These are phyloP conservation scores for Pleurotus salmoneostramineus DNA, from an alignment of 768 basidiomycete species.

Conservation along the genomic window DNA sequence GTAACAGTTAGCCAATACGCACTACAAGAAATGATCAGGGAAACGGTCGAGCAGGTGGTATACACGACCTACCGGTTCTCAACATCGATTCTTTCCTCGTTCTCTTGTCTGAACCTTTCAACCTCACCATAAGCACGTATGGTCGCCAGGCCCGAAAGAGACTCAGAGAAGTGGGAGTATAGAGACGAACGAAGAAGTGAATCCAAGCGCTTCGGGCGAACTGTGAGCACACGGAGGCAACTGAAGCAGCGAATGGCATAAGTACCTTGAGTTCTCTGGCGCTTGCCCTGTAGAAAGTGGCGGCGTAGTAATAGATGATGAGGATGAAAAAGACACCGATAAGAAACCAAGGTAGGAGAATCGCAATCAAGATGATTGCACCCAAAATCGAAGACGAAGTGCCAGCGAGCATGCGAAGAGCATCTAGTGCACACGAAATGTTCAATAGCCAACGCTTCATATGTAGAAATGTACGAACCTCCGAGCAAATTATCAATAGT, in stretches of 20 bases:
- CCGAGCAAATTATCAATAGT: slow-evolving; percentile 75
- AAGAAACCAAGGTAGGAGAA: slow-evolving; percentile 82
- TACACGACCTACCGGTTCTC: slow-evolving; percentile 63
- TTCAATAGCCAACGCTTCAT: background rate
- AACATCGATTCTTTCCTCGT: slow-evolving; percentile 69
- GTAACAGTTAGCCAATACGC: slow-evolving; percentile 86
- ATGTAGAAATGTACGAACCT: slow-evolving; percentile 26
- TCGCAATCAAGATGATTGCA: slow-evolving; percentile 73
- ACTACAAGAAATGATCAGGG: slow-evolving; percentile 22
- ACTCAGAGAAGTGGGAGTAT: slow-evolving; percentile 93
- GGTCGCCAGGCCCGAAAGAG: slow-evolving; percentile 79
- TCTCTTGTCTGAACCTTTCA: slow-evolving; percentile 72
- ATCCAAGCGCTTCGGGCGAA: slow-evolving; percentile 53
- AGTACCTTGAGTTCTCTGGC: slow-evolving; percentile 81
- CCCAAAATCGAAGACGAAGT: slow-evolving; percentile 68
- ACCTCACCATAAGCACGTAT: slow-evolving; percentile 86
- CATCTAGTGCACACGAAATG: slow-evolving; percentile 33
- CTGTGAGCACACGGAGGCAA: background rate
- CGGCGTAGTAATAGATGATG: slow-evolving; percentile 63
- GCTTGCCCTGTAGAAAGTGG: slow-evolving; percentile 62
- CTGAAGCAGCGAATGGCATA: background rate
- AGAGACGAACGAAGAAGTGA: slow-evolving; percentile 82
- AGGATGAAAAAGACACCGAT: slow-evolving; percentile 63
- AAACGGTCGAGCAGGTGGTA: background rate
- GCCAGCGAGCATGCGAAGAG: slow-evolving; percentile 65